Conservation (phyloP, 179 eudicot genomes). For the Pouteria campechiana region DNA sequence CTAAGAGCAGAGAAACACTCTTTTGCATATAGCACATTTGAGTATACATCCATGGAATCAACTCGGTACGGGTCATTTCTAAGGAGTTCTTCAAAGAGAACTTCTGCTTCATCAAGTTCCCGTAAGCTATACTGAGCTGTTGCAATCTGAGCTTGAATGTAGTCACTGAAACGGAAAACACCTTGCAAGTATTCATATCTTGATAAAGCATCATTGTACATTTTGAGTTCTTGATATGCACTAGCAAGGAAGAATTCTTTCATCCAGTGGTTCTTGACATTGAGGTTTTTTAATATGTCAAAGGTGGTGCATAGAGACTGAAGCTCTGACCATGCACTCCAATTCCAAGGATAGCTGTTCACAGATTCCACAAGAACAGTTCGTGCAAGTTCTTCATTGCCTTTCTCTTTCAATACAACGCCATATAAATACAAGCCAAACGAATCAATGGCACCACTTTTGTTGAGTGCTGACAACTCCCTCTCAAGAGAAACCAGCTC, state of each 20-base stretch:
- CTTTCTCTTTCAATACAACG: slow-evolving; percentile 81
- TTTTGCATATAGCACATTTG: slow-evolving; percentile 90
- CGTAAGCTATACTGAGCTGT: slow-evolving; percentile 76
- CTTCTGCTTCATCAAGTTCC: slow-evolving; percentile 83
- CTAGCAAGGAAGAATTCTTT: slow-evolving; percentile 88
- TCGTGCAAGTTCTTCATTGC: slow-evolving; percentile 65
- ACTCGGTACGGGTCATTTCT: slow-evolving; percentile 84
- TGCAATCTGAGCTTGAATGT: slow-evolving; percentile 81
- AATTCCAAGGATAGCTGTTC: slow-evolving; percentile 90
- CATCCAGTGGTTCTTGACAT: slow-evolving; percentile 85
- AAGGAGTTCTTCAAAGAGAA: slow-evolving; percentile 79
- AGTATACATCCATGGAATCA: slow-evolving; percentile 96
- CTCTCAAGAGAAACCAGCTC: slow-evolving; percentile 76
- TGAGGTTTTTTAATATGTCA: slow-evolving; percentile 59
- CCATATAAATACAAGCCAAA: slow-evolving; percentile 86
- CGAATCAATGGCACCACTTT: slow-evolving; percentile 57
- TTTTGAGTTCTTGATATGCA: slow-evolving; percentile 75
- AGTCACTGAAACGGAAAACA: slow-evolving; percentile 63
- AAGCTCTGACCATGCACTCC: slow-evolving; percentile 90
- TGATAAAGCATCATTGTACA: slow-evolving; percentile 66
- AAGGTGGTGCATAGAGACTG: slow-evolving; percentile 71
- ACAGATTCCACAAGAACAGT: slow-evolving; percentile 76
- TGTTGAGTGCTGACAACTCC: slow-evolving; percentile 57
- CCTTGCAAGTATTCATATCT: slow-evolving; percentile 69
- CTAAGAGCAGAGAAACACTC: slow-evolving; percentile 87